Conservation (phyloP, 208 protist genomes). For the Crithidia mellificae region DNA sequence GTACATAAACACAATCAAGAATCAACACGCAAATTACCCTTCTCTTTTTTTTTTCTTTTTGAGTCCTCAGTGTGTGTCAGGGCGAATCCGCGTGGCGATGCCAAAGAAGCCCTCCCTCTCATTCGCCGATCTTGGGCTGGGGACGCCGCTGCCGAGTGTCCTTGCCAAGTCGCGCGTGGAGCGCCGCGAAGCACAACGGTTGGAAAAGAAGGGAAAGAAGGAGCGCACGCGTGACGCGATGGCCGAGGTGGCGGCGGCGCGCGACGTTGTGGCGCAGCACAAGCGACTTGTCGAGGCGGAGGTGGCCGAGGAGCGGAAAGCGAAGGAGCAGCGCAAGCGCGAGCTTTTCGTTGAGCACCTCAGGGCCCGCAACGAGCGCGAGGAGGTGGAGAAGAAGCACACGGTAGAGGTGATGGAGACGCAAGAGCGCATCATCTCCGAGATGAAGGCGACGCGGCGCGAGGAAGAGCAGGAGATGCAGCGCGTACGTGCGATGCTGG, state of each 20-base stretch:
- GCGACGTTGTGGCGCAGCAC: conserved; percentile 61
- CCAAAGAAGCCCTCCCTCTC: conserved; percentile 56
- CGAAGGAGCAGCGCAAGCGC: conserved; percentile 68
- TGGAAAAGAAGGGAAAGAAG: conserved; percentile 78
- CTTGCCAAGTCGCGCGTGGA: conserved; percentile 61
- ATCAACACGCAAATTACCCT: too few relatives aligned
- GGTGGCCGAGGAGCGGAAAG: conserved; percentile 38
- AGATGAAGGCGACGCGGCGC: conserved; percentile 24
- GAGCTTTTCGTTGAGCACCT: conserved; percentile 63
- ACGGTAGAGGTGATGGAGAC: conserved; percentile 33
- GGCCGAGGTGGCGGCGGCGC: conserved; percentile 49
- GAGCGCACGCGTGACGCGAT: conserved; percentile 59
- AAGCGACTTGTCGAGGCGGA: conserved; percentile 61
- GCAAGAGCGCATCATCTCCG: conserved; percentile 56
- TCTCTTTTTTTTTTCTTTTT: background rate
- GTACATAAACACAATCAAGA: too few relatives aligned
- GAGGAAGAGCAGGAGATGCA: conserved; percentile 31
- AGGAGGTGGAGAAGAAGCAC: conserved; percentile 40
- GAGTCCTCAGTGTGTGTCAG: too few relatives aligned
- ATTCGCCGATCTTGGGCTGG: conserved; percentile 82
- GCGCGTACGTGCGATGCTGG: conserved; percentile 29
- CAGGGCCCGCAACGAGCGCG: conserved; percentile 49
- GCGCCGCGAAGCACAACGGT: conserved; percentile 54
- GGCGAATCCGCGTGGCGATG: too few relatives aligned
- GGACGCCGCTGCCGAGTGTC: conserved; percentile 64